phyloP scores from a whole-genome alignment of 257 asterid species.

The Coffea canephora region DNA sequence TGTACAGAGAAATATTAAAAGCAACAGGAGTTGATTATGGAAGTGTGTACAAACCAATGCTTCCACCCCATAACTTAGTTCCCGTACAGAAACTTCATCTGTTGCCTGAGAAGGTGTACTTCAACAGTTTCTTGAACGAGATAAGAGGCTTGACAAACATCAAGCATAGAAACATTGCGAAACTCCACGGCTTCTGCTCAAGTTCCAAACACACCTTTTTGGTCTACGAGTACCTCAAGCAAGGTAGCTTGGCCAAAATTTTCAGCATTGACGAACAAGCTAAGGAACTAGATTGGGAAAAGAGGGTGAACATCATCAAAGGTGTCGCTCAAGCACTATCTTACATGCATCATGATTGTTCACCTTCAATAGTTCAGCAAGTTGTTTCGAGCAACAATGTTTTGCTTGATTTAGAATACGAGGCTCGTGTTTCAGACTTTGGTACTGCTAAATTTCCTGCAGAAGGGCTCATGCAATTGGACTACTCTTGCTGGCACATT shows the following conservation, averaged over 20 bases:
- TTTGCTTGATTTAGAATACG: conserved; percentile 28
- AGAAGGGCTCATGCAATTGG: conserved; percentile 28
- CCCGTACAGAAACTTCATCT: conserved; percentile 20
- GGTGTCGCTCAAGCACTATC: too few relatives aligned
- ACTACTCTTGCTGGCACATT: conserved; percentile 36
- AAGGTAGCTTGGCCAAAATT: too few relatives aligned
- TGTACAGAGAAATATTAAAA: conserved; percentile 25
- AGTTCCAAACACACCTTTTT: too few relatives aligned
- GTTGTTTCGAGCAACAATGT: conserved; percentile 25
- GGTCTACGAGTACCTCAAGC: too few relatives aligned
- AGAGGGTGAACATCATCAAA: too few relatives aligned
- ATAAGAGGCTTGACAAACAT: too few relatives aligned
- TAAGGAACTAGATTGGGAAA: too few relatives aligned
- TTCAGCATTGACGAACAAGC: too few relatives aligned
- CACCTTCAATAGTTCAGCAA: conserved; percentile 14
- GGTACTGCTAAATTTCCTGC: conserved; percentile 29
- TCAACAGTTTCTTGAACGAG: too few relatives aligned
- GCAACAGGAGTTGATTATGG: conserved; percentile 37
- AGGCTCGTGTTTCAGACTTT: conserved; percentile 28
- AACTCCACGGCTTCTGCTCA: too few relatives aligned
- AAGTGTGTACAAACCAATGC: conserved; percentile 29
- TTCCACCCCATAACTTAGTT: conserved; percentile 26
- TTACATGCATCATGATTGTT: background rate
- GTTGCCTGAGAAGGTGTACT: background rate
- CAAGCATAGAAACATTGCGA: too few relatives aligned